Percentiles rank a stretch among this genome's conserved stretches.
Evolutionary conservation across 2,329 filamentous ascomycete species (phyloP).

Genomic region (Capronia coronata): DNA sequence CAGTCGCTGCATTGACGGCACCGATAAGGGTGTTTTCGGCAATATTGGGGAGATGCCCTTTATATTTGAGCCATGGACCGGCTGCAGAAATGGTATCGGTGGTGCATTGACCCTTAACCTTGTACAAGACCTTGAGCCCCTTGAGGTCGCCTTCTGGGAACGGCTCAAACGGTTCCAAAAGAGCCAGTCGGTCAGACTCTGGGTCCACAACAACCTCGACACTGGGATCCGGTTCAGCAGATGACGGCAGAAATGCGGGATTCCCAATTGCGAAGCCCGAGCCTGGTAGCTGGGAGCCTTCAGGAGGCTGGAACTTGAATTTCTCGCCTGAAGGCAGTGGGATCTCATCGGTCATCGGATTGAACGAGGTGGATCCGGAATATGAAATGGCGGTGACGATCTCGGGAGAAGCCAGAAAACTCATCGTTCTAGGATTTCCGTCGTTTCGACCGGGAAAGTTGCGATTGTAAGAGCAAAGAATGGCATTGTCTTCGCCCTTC

Average conservation of each 20-base stretch:
- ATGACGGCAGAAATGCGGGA: conserved; percentile 64
- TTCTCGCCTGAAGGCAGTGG: conserved; percentile 69
- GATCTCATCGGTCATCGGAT: conserved; percentile 83
- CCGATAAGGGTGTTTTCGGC: conserved; percentile 95
- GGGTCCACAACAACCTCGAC: conserved; percentile 73
- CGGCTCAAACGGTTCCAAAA: conserved; percentile 80
- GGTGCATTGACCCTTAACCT: conserved; percentile 95
- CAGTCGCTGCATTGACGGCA: conserved; percentile 83
- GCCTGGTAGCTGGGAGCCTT: conserved; percentile 54
- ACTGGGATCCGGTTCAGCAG: conserved; percentile 63
- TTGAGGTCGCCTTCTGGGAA: conserved; percentile 72
- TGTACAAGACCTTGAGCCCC: conserved; percentile 81
- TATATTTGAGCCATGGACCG: conserved; percentile 98
- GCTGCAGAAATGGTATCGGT: conserved; percentile 98
- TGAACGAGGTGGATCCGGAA: conserved; percentile 87
- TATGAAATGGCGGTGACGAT: conserved; percentile 95
- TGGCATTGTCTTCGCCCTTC: conserved; percentile 87
- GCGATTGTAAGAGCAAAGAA: conserved; percentile 95
- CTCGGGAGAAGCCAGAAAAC: conserved; percentile 95
- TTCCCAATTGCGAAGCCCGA: conserved; percentile 78
- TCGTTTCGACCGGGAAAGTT: conserved; percentile 98
- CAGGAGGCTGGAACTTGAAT: conserved; percentile 78
- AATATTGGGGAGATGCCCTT: conserved; percentile 97
- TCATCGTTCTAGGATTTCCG: conserved; percentile 94
- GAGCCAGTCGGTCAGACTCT: conserved; percentile 79